These are phyloP conservation scores for Nakazawaea holstii DNA, from an alignment of 805 yeast species.

Conservation along the genomic window DNA sequence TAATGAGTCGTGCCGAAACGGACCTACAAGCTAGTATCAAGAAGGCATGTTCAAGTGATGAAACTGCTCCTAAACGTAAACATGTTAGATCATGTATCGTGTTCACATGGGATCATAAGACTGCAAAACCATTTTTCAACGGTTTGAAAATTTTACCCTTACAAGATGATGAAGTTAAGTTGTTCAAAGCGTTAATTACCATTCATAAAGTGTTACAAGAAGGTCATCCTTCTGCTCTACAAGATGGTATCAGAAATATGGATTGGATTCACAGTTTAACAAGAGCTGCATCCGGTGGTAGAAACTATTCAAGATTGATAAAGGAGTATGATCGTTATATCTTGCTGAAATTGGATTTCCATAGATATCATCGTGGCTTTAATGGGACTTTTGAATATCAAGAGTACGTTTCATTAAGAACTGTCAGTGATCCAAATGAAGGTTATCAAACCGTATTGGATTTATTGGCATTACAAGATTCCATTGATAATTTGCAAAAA, in stretches of 20 bases:
- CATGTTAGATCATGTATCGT: constrained; percentile 95
- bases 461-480: constrained; percentile 80
- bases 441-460: constrained; percentile 89
- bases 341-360: constrained; percentile 73
- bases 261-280: constrained; percentile 76
- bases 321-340: constrained; percentile 70
- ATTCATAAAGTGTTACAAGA: constrained; percentile 94
- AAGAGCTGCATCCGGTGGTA: constrained; percentile 42
- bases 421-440: constrained; percentile 91
- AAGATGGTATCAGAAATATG: constrained; percentile 73
- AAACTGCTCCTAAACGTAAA: constrained; percentile 90
- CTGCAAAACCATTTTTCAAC: constrained; percentile 81
- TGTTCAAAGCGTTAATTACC: constrained; percentile 80
- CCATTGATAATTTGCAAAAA: constrained; percentile 72
- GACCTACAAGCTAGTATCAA: constrained; percentile 46
- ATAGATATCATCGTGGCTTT: constrained; percentile 79
- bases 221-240: constrained; percentile 84
- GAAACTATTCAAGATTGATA: constrained; percentile 67
- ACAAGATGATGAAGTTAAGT: constrained; percentile 74
- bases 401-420: constrained; percentile 82
- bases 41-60: constrained; percentile 84
- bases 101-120: constrained; percentile 92
- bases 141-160: constrained; percentile 74
- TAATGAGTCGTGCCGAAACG: constrained; percentile 9
- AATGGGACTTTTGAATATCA: constrained; percentile 96